Percentiles rank a stretch among this genome's conserved stretches.
Evolutionary conservation across 2,329 filamentous ascomycete species (phyloP).

Genomic region (Aspergillus fijiensis): DNA sequence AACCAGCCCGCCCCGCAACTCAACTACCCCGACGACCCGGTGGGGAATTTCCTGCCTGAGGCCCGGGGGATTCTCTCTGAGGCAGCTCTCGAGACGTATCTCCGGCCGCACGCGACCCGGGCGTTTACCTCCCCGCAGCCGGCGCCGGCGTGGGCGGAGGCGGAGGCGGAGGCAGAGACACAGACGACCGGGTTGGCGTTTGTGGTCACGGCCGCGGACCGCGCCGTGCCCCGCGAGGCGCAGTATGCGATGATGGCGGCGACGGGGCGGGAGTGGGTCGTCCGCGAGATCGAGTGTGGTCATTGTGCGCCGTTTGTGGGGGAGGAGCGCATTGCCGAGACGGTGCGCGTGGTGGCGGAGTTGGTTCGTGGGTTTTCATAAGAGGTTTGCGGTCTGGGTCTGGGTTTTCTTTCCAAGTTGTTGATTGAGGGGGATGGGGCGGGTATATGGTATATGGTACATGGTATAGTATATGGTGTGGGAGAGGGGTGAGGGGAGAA

Average conservation of each 20-base stretch:
- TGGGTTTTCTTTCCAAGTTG: no score
- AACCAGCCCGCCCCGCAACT: constrained; percentile 6
- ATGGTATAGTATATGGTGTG: no score
- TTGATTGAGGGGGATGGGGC: no score
- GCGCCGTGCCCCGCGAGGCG: constrained; percentile 22
- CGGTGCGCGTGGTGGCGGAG: not conserved
- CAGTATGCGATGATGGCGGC: constrained; percentile 27
- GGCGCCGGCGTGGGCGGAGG: constrained; percentile 27
- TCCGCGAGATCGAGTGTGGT: constrained; percentile 18
- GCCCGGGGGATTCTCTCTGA: not conserved
- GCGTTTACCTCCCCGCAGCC: constrained; percentile 26
- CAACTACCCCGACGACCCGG: constrained; percentile 16
- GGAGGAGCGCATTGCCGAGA: not conserved
- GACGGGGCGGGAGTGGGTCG: constrained; percentile 23
- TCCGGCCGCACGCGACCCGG: constrained; percentile 24
- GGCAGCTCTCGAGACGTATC: constrained; percentile 5
- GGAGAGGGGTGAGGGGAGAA: no score
- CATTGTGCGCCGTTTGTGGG: constrained; percentile 16
- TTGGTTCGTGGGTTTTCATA: not conserved
- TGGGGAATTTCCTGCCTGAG: constrained; percentile 18
- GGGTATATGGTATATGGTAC: no score
- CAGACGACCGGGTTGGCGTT: constrained; percentile 19
- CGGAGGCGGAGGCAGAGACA: not conserved
- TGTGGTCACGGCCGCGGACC: constrained; percentile 24
- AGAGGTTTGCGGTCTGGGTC: no score